phyloP scores from a whole-genome alignment of 345 rosid species.

The Bruguiera parviflora region DNA sequence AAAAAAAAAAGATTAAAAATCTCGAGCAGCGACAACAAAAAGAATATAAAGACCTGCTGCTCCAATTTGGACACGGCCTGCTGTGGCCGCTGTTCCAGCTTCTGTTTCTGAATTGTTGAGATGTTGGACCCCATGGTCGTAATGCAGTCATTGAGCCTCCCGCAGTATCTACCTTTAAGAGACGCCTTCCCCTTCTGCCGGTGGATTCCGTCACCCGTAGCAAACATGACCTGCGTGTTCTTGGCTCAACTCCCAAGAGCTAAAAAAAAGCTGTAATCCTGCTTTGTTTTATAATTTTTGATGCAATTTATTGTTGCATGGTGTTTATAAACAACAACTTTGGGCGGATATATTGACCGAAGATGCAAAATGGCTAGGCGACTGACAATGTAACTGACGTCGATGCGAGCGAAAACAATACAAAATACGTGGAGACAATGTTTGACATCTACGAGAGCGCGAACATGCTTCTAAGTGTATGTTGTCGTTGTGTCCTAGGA shows the following conservation, averaged over 20 bases:
- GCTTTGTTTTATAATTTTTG: no score
- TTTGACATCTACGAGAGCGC: no score
- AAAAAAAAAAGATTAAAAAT: not conserved
- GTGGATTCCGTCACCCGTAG: not conserved
- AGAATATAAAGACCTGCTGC: constrained; percentile 26
- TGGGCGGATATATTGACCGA: not conserved
- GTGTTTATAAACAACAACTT: not conserved
- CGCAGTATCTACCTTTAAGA: constrained; percentile 9
- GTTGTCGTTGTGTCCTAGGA: no score
- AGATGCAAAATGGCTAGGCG: no score
- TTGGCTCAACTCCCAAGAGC: no score
- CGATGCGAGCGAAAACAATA: no score
- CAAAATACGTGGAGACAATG: no score
- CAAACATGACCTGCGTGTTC: not conserved
- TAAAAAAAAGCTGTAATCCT: no score
- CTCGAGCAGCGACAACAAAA: no score
- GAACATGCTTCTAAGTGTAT: no score
- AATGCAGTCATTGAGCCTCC: constrained; percentile 24
- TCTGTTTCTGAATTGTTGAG: constrained; percentile 8
- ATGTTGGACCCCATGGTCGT: constrained; percentile 16
- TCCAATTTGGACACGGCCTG: constrained; percentile 24
- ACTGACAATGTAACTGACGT: no score
- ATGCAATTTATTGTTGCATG: not conserved
- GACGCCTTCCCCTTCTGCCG: not conserved
- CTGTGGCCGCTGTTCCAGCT: constrained; percentile 1